These are phyloP conservation scores for Boletellus deceptivus DNA, from an alignment of 1,284 basidiomycete genomes.

Conservation along the genomic window DNA sequence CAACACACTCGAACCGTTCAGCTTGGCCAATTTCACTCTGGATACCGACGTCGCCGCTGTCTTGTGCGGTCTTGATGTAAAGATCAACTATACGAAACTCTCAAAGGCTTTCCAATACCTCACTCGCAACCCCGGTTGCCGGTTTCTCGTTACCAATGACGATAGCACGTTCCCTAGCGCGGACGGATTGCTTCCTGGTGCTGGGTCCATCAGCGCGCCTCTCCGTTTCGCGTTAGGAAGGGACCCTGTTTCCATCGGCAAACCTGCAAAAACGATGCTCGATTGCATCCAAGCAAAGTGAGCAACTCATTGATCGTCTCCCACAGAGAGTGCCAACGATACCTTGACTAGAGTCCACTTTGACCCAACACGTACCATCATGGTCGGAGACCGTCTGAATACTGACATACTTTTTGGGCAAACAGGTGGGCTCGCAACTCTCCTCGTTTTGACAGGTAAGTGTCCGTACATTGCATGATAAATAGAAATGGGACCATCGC, in stretches of 20 bases:
- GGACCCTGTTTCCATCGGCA: constrained; percentile 83
- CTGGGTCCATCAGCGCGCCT: constrained; percentile 83
- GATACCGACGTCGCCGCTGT: constrained; percentile 88
- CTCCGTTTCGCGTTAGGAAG: constrained; percentile 72
- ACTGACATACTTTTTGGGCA: constrained; percentile 95
- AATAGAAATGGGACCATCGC: constrained; percentile 3
- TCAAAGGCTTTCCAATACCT: constrained; percentile 94
- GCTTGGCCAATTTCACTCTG: constrained; percentile 65
- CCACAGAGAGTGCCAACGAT: constrained; percentile 3
- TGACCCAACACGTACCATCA: constrained; percentile 83
- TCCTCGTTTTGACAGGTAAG: constrained; percentile 91
- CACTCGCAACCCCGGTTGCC: constrained; percentile 71
- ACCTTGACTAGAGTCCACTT: constrained; percentile 69
- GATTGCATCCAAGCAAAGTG: constrained; percentile 96
- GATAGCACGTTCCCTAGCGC: constrained; percentile 87
- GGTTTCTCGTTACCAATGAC: constrained; percentile 91
- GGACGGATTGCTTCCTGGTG: constrained; percentile 81
- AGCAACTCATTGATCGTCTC: constrained; percentile 25
- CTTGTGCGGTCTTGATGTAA: constrained; percentile 80
- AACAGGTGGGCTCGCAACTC: constrained; percentile 79
- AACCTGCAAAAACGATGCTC: constrained; percentile 90
- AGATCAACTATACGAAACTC: constrained; percentile 89
- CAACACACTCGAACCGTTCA: constrained; percentile 71
- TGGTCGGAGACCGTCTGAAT: constrained; percentile 93
- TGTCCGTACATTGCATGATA: constrained; percentile 7